Conservation (phyloP, 2,329 filamentous ascomycete genomes). For the Fusarium tupiense region DNA sequence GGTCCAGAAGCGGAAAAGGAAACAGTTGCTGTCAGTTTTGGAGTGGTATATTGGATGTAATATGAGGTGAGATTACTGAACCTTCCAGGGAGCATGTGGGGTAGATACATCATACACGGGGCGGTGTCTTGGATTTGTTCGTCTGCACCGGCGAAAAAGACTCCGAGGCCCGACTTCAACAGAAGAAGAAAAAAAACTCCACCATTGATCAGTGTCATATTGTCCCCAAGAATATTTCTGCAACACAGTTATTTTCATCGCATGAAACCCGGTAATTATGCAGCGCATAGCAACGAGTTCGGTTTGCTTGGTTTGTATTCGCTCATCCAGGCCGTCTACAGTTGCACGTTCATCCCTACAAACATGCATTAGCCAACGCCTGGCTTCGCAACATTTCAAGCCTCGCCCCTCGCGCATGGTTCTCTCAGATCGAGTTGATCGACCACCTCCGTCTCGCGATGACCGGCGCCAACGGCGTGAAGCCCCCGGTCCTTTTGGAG, state of each 20-base stretch:
- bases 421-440: constrained; percentile 63
- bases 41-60: no score
- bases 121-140: not conserved
- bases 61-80: not conserved
- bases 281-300: constrained; percentile 36
- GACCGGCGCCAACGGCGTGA: constrained; percentile 51
- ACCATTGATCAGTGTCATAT: not conserved
- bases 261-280: constrained; percentile 24
- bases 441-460: constrained; percentile 49
- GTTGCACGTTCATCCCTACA: constrained; percentile 34
- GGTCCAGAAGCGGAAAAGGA: no score
- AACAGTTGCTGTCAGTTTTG: no score
- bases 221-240: not conserved
- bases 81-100: not conserved
- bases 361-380: constrained; percentile 50
- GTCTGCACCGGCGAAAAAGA: constrained; percentile 23
- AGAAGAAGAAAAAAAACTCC: constrained; percentile 15
- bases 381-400: constrained; percentile 49
- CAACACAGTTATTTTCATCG: not conserved
- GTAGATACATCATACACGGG: not conserved
- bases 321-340: constrained; percentile 22
- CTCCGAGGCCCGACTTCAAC: constrained; percentile 33
- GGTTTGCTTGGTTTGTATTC: constrained; percentile 40
- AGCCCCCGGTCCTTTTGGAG: constrained; percentile 60
- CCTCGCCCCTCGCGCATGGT: constrained; percentile 66